phyloP scores from a whole-genome alignment of 148 eudicot genomes.

The Silene latifolia region DNA sequence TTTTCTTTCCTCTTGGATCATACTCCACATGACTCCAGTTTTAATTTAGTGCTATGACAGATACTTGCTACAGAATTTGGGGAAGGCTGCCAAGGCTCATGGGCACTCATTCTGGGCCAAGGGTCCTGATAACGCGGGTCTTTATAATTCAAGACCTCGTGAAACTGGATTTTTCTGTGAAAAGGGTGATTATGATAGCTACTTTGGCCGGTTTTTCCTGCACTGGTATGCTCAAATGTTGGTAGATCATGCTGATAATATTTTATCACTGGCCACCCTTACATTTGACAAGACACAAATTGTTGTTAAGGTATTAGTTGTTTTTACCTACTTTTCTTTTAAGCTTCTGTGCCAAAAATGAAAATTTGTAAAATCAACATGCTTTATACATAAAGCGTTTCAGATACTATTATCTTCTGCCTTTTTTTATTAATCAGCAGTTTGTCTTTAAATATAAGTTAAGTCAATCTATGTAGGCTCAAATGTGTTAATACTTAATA shows the following conservation, averaged over 20 bases:
- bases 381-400: not conserved
- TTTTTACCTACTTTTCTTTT: not conserved
- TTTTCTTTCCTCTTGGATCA: slow-evolving; percentile 4
- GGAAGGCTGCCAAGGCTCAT: slow-evolving; percentile 57
- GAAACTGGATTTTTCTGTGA: slow-evolving; percentile 47
- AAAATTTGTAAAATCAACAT: not conserved
- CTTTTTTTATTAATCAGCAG: no score
- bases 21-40: slow-evolving; percentile 10
- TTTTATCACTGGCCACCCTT: slow-evolving; percentile 54
- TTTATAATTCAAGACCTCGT: slow-evolving; percentile 53
- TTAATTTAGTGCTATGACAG: slow-evolving; percentile 61
- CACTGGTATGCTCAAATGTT: slow-evolving; percentile 55
- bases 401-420: no score
- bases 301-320: slow-evolving; percentile 50
- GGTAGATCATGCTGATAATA: slow-evolving; percentile 59
- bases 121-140: slow-evolving; percentile 73
- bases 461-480: no score
- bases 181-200: slow-evolving; percentile 63
- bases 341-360: no score
- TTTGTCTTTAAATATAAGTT: no score
- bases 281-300: slow-evolving; percentile 55
- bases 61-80: slow-evolving; percentile 50
- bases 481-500: no score
- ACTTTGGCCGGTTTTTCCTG: slow-evolving; percentile 69
- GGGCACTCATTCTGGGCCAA: slow-evolving; percentile 64